These are phyloP conservation scores for Talaromyces marneffei DNA, from an alignment of 2,329 filamentous ascomycete species.

Conservation along the genomic window DNA sequence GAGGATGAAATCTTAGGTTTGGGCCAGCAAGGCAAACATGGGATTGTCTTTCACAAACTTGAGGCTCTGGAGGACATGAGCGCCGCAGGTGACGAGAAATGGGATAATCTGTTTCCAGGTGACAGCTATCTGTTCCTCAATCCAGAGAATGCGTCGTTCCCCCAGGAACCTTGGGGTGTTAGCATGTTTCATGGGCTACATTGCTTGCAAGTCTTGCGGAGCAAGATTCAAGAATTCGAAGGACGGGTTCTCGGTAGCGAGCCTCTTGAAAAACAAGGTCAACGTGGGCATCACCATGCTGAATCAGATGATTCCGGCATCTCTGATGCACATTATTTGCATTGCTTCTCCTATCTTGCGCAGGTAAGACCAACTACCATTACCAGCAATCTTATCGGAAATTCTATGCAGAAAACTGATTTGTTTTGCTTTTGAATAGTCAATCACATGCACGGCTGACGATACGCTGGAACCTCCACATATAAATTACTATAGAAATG, in stretches of 20 bases:
- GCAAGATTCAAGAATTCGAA: conserved; percentile 3
- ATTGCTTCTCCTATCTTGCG: conserved; percentile 14
- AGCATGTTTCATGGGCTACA: conserved; percentile 15
- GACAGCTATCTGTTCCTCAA: conserved; percentile 5
- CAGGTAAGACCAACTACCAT: conserved; percentile 13
- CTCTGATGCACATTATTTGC: conserved; percentile 4
- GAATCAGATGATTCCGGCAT: not conserved
- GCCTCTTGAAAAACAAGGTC: not conserved
- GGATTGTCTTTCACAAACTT: not conserved
- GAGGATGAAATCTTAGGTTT: not conserved
- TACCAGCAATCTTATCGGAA: not conserved
- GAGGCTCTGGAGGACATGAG: conserved; percentile 5
- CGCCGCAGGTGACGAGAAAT: not conserved
- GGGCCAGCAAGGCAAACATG: not conserved
- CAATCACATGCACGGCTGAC: conserved; percentile 7
- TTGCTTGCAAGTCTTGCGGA: conserved; percentile 12
- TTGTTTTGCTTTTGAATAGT: not conserved
- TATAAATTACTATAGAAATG: not conserved
- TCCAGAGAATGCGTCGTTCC: not conserved
- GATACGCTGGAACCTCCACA: conserved; percentile 11
- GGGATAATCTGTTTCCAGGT: not conserved
- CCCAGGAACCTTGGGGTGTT: conserved; percentile 10
- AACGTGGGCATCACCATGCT: not conserved
- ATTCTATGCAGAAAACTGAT: not conserved
- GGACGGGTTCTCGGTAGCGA: not conserved